These are phyloP conservation scores for Microthlaspi erraticum DNA, from an alignment of 345 rosid genomes.

Conservation along the genomic window DNA sequence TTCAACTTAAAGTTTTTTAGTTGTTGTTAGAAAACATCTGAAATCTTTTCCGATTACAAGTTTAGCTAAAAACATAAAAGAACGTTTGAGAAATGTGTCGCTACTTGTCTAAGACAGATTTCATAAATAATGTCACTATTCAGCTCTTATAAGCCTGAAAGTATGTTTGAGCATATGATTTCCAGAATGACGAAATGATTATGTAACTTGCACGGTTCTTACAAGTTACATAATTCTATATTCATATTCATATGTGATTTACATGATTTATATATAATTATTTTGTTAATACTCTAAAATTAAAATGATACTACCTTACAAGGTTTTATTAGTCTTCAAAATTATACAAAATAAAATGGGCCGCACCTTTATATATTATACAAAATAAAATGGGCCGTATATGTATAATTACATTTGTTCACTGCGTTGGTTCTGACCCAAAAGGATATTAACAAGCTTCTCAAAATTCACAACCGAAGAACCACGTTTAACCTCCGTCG, in stretches of 20 bases:
- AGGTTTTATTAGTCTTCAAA: too few relatives aligned
- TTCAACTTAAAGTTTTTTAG: not conserved
- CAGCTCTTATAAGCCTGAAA: not conserved
- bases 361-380: too few relatives aligned
- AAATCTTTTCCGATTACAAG: not conserved
- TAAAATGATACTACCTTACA: too few relatives aligned
- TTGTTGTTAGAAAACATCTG: not conserved
- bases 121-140: not conserved
- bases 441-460: constrained; percentile 38
- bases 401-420: too few relatives aligned
- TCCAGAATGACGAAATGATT: not conserved
- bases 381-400: too few relatives aligned
- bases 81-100: not conserved
- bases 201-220: not conserved
- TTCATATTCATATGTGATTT: too few relatives aligned
- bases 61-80: not conserved
- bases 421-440: not conserved
- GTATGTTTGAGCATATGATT: not conserved
- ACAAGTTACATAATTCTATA: too few relatives aligned
- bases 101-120: not conserved
- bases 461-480: constrained; percentile 46
- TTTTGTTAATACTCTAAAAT: not conserved
- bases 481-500: constrained; percentile 32
- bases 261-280: too few relatives aligned
- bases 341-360: too few relatives aligned